These are phyloP conservation scores for Trichoderma atrobrunneum DNA, from an alignment of 2,329 filamentous ascomycete genomes.

Conservation along the genomic window DNA sequence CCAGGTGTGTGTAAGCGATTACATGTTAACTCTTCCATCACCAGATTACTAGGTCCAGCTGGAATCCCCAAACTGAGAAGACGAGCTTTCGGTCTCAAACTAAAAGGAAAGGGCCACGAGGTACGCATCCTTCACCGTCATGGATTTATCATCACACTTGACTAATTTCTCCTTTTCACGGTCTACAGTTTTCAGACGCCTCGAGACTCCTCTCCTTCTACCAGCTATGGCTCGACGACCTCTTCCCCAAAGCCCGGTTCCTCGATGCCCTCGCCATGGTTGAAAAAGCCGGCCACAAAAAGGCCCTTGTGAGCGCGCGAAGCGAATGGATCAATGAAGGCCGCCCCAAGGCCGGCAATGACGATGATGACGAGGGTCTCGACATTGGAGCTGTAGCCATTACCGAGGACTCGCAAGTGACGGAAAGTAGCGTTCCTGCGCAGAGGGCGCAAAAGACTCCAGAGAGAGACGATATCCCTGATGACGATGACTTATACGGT, in stretches of 20 bases:
- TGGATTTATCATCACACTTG: neutral
- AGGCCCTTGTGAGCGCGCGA: constrained; percentile 69
- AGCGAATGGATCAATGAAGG: constrained; percentile 81
- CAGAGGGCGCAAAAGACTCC: constrained; percentile 30
- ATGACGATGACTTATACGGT: constrained; percentile 54
- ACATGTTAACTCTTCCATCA: neutral
- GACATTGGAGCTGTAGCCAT: neutral
- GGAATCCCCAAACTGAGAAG: constrained; percentile 81
- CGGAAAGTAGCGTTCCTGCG: neutral
- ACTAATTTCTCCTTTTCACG: neutral
- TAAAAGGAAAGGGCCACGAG: constrained; percentile 94
- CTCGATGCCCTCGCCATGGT: constrained; percentile 85
- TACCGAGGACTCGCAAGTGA: neutral
- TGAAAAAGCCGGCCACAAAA: constrained; percentile 88
- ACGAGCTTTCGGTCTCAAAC: constrained; percentile 67
- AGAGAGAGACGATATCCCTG: constrained; percentile 29
- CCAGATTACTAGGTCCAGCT: constrained; percentile 72
- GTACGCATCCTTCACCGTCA: constrained; percentile 39
- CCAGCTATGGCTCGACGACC: constrained; percentile 93
- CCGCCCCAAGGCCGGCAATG: constrained; percentile 48
- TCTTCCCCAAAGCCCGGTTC: constrained; percentile 94
- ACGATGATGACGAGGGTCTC: constrained; percentile 33
- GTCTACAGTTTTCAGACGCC: constrained; percentile 73
- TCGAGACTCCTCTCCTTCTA: constrained; percentile 82
- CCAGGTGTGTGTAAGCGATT: neutral